Evolutionary conservation across 1,139 yeast genomes (phyloP).

Genomic region (Hansenula anomala): DNA sequence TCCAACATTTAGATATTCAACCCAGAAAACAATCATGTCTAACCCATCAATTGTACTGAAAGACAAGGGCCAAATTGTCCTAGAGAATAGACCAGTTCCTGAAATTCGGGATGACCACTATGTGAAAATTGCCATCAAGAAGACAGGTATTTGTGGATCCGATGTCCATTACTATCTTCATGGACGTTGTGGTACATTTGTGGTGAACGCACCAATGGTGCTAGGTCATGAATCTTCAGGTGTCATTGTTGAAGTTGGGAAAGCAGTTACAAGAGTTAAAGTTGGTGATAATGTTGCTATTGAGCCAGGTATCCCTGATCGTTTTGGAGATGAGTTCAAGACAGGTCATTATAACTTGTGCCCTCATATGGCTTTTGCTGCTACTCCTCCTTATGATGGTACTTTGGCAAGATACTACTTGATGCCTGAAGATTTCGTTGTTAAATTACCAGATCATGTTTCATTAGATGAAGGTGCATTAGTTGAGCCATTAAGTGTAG

Average conservation of each 20-base stretch:
- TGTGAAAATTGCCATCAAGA: conserved; percentile 63
- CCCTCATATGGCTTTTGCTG: conserved; percentile 82
- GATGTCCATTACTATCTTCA: conserved; percentile 81
- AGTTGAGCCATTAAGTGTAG: conserved; percentile 85
- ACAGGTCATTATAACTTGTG: conserved; percentile 76
- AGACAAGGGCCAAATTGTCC: conserved; percentile 56
- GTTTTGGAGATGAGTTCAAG: conserved; percentile 69
- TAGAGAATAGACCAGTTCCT: conserved; percentile 67
- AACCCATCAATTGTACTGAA: conserved; percentile 54
- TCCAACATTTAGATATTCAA: no score
- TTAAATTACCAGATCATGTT: conserved; percentile 72
- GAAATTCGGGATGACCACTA: conserved; percentile 55
- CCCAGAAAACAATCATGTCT: no score
- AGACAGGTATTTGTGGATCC: conserved; percentile 85
- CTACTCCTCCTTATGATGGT: conserved; percentile 79
- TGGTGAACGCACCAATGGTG: conserved; percentile 57
- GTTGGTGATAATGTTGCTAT: conserved; percentile 77
- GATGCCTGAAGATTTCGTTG: conserved; percentile 81
- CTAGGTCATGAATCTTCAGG: conserved; percentile 81
- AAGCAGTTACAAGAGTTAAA: conserved; percentile 51
- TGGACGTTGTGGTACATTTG: conserved; percentile 73
- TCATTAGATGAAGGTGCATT: conserved; percentile 83
- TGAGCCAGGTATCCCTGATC: conserved; percentile 61
- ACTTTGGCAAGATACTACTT: conserved; percentile 69
- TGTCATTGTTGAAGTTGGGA: conserved; percentile 60